Conservation (phyloP, 1,284 basidiomycete species). For the Peniophora sp. region DNA sequence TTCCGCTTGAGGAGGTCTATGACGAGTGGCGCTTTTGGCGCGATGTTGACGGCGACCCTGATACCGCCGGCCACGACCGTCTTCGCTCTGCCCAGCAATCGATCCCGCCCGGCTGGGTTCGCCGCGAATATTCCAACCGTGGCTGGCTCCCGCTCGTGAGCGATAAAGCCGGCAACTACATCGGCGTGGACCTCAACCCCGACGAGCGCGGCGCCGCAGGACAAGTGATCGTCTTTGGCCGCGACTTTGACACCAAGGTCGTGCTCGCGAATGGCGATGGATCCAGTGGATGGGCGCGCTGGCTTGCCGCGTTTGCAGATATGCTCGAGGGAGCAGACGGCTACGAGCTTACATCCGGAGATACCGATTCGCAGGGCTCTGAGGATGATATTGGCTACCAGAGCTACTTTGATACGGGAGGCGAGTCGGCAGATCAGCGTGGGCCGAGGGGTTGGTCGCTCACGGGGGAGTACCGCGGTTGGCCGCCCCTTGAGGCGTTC, state of each 20-base stretch:
- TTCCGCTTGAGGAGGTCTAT: constrained; percentile 84
- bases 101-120: constrained; percentile 89
- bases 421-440: constrained; percentile 67
- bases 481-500: constrained; percentile 87
- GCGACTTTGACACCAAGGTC: constrained; percentile 97
- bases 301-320: constrained; percentile 89
- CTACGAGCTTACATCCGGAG: constrained; percentile 52
- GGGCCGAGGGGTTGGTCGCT: constrained; percentile 63
- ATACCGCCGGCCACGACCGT: constrained; percentile 66
- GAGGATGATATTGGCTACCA: constrained; percentile 85
- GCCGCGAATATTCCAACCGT: constrained; percentile 83
- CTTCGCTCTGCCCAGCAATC: constrained; percentile 79
- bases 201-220: constrained; percentile 70
- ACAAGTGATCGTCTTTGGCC: constrained; percentile 95
- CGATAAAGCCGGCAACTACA: constrained; percentile 94
- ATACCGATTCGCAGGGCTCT: constrained; percentile 46
- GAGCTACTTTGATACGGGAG: constrained; percentile 78
- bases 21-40: constrained; percentile 95
- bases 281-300: constrained; percentile 88
- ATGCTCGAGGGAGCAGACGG: constrained; percentile 88
- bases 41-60: constrained; percentile 79
- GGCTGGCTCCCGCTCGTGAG: constrained; percentile 95
- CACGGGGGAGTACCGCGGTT: constrained; percentile 79
- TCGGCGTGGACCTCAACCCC: constrained; percentile 92
- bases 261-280: constrained; percentile 92